A percentile compares a stretch with the other conserved stretches of the same genome.
phyloP scores from a whole-genome alignment of 2,329 filamentous ascomycete genomes.

The Tricladium varicosporioides region DNA sequence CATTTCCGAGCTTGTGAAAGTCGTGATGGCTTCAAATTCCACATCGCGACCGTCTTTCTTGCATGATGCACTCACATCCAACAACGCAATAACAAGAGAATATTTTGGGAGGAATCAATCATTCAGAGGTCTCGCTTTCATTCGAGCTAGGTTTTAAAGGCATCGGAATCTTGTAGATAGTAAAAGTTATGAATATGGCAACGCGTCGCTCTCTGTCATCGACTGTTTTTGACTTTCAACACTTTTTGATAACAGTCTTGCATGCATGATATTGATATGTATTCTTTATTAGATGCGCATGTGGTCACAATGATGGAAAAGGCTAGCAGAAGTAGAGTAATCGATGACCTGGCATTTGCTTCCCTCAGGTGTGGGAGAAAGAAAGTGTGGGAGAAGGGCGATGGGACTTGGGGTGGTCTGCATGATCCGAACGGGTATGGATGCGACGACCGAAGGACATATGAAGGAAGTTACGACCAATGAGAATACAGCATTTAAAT shows the following conservation, averaged over 20 bases:
- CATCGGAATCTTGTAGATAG: not conserved
- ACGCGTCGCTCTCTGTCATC: constrained; percentile 4
- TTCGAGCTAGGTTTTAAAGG: not conserved
- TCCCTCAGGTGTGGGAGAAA: constrained; percentile 20
- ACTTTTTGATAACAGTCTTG: constrained; percentile 15
- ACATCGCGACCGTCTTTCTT: constrained; percentile 5
- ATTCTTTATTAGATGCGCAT: constrained; percentile 10
- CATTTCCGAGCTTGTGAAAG: constrained; percentile 11
- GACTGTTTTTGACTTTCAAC: constrained; percentile 9
- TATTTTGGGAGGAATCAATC: not conserved
- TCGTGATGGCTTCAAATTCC: constrained; percentile 27
- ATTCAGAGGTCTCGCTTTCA: not conserved
- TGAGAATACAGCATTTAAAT: not conserved
- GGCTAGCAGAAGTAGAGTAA: constrained; percentile 5
- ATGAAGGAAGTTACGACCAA: not conserved
- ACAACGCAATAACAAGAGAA: constrained; percentile 2
- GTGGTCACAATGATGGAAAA: constrained; percentile 5
- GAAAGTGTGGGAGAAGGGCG: constrained; percentile 9
- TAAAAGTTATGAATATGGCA: constrained; percentile 12
- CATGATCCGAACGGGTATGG: constrained; percentile 7
- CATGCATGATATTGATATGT: constrained; percentile 13
- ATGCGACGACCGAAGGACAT: not conserved
- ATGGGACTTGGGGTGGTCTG: constrained; percentile 3
- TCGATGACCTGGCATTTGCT: constrained; percentile 16
- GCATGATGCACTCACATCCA: constrained; percentile 6